Evolutionary conservation across 2,329 filamentous ascomycete species (phyloP).

Genomic region (Aaosphaeria arxii): DNA sequence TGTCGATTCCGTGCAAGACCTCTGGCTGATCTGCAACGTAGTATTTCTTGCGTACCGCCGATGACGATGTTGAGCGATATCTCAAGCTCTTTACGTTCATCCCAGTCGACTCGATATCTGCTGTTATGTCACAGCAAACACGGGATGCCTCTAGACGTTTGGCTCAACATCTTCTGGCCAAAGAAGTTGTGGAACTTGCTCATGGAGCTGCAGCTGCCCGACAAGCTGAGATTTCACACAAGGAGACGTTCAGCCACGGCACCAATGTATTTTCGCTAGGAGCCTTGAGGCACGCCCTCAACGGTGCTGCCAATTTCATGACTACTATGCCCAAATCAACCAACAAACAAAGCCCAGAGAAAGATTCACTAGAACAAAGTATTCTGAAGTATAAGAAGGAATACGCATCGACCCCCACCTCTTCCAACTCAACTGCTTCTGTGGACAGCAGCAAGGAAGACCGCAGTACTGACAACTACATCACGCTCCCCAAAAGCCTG

Average conservation of each 20-base stretch:
- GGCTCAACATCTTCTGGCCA: conserved; percentile 81
- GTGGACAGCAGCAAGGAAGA: conserved; percentile 29
- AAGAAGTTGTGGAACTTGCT: conserved; percentile 75
- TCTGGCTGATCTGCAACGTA: conserved; percentile 35
- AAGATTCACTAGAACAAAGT: background rate
- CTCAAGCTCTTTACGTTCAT: conserved; percentile 91
- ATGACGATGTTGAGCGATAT: conserved; percentile 76
- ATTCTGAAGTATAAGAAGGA: conserved; percentile 20
- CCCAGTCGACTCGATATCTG: conserved; percentile 64
- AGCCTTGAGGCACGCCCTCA: conserved; percentile 19
- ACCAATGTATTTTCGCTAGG: conserved; percentile 25
- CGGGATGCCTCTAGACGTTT: conserved; percentile 66
- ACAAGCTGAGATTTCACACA: conserved; percentile 58
- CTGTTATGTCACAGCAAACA: conserved; percentile 66
- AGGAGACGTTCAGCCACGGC: conserved; percentile 41
- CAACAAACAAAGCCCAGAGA: background rate
- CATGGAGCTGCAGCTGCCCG: conserved; percentile 68
- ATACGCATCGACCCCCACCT: conserved; percentile 16
- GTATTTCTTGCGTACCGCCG: conserved; percentile 81
- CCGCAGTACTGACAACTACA: conserved; percentile 52
- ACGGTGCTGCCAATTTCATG: background rate
- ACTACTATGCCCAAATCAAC: background rate
- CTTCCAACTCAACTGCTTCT: conserved; percentile 6
- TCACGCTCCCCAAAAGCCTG: conserved; percentile 59
- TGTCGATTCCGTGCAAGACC: background rate